These are phyloP conservation scores for Penicillium sp. DNA, from an alignment of 2,329 filamentous ascomycete species.

Conservation along the genomic window DNA sequence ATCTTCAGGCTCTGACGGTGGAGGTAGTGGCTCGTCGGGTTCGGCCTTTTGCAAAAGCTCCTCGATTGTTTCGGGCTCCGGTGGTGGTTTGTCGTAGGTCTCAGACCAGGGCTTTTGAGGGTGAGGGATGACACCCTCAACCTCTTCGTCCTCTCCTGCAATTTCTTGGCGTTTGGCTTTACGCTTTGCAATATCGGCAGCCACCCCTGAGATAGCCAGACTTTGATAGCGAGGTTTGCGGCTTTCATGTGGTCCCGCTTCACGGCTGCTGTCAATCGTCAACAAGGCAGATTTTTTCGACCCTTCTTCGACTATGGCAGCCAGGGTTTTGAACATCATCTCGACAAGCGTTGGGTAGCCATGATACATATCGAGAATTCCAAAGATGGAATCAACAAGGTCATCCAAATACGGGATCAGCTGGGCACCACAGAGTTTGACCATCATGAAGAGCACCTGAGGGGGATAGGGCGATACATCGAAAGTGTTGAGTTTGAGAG, in stretches of 20 bases:
- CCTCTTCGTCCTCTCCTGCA: conserved; percentile 19
- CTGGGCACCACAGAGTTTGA: conserved; percentile 72
- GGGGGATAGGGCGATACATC: conserved; percentile 88
- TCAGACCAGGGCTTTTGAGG: conserved; percentile 32
- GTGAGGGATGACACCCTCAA: conserved; percentile 22
- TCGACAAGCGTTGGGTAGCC: conserved; percentile 85
- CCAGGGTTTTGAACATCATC: conserved; percentile 73
- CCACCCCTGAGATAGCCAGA: conserved; percentile 30
- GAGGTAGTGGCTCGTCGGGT: conserved; percentile 30
- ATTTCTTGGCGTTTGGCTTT: conserved; percentile 26
- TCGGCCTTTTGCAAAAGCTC: conserved; percentile 33
- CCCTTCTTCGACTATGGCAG: conserved; percentile 77
- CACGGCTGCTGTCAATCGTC: conserved; percentile 34
- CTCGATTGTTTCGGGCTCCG: conserved; percentile 25
- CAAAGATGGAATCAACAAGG: conserved; percentile 83
- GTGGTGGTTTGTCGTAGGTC: conserved; percentile 19
- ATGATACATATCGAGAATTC: conserved; percentile 88
- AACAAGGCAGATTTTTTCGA: conserved; percentile 51
- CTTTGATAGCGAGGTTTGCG: conserved; percentile 27
- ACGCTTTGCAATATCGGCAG: conserved; percentile 29
- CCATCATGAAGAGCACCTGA: conserved; percentile 90
- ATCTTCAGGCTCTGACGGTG: conserved; percentile 47
- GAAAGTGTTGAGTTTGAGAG: conserved; percentile 80
- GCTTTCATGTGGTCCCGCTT: conserved; percentile 20
- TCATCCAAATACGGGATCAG: conserved; percentile 88